These are phyloP conservation scores for Eucalyptus curtisii DNA, from an alignment of 345 rosid genomes.

Conservation along the genomic window DNA sequence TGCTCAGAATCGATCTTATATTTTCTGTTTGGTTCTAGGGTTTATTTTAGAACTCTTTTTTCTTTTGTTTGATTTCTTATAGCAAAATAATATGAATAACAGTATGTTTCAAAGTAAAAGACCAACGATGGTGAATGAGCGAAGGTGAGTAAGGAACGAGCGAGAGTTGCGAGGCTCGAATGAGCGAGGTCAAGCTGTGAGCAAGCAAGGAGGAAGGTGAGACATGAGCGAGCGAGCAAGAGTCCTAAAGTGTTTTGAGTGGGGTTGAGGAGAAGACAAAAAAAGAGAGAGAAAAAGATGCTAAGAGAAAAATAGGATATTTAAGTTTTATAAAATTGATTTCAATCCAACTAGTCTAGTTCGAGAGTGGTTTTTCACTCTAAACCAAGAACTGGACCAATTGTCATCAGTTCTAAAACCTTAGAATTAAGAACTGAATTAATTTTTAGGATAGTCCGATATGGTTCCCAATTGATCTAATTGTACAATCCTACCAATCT, in stretches of 20 bases:
- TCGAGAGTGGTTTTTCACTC: neutral
- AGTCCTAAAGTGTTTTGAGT: neutral
- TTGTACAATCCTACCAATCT: neutral
- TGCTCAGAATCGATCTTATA: rapidly evolving
- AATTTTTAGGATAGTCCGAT: neutral
- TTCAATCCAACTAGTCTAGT: neutral
- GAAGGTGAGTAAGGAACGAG: too few relatives aligned
- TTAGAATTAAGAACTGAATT: neutral
- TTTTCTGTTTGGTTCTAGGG: neutral
- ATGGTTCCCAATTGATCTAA: rapidly evolving
- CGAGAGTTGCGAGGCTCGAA: too few relatives aligned
- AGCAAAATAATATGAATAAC: neutral
- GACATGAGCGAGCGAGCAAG: neutral
- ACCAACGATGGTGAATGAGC: neutral
- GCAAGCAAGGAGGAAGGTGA: neutral
- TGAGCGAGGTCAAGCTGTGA: neutral
- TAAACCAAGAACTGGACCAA: neutral
- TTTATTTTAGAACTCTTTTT: too few relatives aligned
- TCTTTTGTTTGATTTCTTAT: too few relatives aligned
- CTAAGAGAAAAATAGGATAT: neutral
- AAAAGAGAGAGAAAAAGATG: neutral
- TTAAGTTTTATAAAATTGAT: neutral
- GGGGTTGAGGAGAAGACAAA: neutral
- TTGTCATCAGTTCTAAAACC: neutral
- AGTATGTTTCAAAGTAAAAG: neutral